A percentile compares a stretch with the other conserved stretches of the same genome.
phyloP scores from a whole-genome alignment of 768 basidiomycete species.

The Dioszegia aurantiaca region DNA sequence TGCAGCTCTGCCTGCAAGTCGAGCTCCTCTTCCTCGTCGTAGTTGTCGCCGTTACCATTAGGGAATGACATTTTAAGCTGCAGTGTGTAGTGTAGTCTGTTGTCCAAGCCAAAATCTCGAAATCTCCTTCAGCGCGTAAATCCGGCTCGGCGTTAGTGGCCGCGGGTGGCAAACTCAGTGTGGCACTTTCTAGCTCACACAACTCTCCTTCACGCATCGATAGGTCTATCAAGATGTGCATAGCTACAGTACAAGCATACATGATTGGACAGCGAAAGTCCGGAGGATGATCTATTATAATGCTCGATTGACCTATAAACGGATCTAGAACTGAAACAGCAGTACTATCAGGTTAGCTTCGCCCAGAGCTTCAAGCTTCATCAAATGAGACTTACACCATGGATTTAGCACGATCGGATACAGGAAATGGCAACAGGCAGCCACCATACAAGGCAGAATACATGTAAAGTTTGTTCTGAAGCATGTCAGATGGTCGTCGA shows the following conservation, averaged over 20 bases:
- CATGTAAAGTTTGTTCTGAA: constrained; percentile 47
- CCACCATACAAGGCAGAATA: constrained; percentile 47
- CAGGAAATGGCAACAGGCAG: constrained; percentile 47
- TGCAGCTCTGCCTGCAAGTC: constrained; percentile 44
- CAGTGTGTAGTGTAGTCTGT: neutral
- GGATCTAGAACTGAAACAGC: constrained; percentile 41
- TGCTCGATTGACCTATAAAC: neutral
- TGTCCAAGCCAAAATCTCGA: too few relatives aligned
- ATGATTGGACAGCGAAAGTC: neutral
- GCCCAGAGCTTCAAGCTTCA: neutral
- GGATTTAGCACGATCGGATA: constrained; percentile 47
- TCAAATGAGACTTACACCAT: constrained; percentile 35
- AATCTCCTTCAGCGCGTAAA: too few relatives aligned
- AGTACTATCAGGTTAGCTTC: constrained; percentile 30
- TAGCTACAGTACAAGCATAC: neutral
- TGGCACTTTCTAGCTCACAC: neutral
- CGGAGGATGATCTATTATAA: neutral
- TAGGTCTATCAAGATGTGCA: neutral
- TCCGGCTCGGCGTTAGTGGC: too few relatives aligned
- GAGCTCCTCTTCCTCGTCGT: constrained; percentile 40
- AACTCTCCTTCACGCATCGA: neutral
- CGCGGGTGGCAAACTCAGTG: neutral
- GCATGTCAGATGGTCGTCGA: neutral
- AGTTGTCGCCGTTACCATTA: constrained; percentile 17
- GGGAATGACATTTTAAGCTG: constrained; percentile 1